phyloP scores from a whole-genome alignment of 2,329 filamentous ascomycete genomes.

The Neofusicoccum cordaticola region DNA sequence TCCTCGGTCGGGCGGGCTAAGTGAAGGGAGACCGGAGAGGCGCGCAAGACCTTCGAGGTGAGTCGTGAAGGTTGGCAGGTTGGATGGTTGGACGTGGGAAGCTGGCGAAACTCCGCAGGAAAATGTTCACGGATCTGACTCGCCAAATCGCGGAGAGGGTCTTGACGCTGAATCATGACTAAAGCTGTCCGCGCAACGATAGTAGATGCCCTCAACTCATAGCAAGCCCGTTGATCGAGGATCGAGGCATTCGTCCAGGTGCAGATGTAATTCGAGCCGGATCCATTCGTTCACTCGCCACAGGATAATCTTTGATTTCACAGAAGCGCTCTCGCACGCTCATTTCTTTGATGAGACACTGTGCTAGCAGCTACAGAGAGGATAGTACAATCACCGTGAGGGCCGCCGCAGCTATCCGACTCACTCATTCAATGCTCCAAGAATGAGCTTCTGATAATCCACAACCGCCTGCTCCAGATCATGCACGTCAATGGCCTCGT shows the following conservation, averaged over 20 bases:
- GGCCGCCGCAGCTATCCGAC: neutral
- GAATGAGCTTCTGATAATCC: constrained; percentile 64
- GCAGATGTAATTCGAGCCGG: no score
- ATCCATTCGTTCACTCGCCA: no score
- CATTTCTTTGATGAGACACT: no score
- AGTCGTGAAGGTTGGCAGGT: neutral
- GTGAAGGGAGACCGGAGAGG: neutral
- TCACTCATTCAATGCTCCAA: neutral
- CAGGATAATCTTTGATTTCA: no score
- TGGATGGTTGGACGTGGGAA: neutral
- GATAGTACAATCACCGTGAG: neutral
- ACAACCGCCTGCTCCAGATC: constrained; percentile 76
- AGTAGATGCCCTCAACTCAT: no score
- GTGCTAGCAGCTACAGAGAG: neutral
- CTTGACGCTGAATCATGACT: neutral
- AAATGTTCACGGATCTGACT: constrained; percentile 9
- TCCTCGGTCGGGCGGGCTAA: neutral
- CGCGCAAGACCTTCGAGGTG: neutral
- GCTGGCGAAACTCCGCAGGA: neutral
- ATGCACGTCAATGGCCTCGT: constrained; percentile 73
- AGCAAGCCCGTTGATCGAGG: no score
- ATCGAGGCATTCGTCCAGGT: no score
- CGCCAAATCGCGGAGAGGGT: neutral
- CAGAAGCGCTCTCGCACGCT: neutral
- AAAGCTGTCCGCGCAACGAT: no score